Evolutionary conservation across 768 basidiomycete genomes (phyloP).

Genomic region (Piloderma croceum): DNA sequence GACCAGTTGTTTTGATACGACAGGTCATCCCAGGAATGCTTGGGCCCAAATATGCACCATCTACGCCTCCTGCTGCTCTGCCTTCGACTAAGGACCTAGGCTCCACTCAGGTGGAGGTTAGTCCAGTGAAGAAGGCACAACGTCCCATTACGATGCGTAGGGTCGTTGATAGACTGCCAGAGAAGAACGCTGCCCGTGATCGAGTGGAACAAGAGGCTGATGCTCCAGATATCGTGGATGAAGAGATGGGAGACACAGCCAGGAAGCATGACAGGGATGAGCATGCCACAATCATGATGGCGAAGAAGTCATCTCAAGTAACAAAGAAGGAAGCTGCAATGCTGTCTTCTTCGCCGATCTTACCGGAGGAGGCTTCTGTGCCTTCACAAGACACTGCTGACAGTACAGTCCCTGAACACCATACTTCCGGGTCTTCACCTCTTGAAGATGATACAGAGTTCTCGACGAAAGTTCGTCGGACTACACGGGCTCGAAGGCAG

Average conservation of each 20-base stretch:
- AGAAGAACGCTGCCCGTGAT: too few species aligned
- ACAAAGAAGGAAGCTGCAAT: slow-evolving; percentile 23
- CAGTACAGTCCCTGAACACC: slow-evolving; percentile 10
- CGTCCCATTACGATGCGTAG: slow-evolving; percentile 37
- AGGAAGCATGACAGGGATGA: too few species aligned
- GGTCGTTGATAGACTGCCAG: slow-evolving; percentile 33
- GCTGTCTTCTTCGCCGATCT: slow-evolving; percentile 25
- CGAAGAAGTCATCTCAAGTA: too few species aligned
- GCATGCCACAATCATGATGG: too few species aligned
- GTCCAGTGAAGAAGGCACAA: slow-evolving; percentile 16
- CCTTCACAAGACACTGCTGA: slow-evolving; percentile 16
- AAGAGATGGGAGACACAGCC: too few species aligned
- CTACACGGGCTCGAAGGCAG: slow-evolving; percentile 44
- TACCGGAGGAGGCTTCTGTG: slow-evolving; percentile 11
- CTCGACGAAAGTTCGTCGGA: slow-evolving; percentile 36
- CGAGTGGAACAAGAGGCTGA: too few species aligned
- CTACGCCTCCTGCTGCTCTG: slow-evolving; percentile 7
- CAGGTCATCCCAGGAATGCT: slow-evolving; percentile 34
- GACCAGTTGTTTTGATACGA: slow-evolving; percentile 27
- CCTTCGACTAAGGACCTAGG: slow-evolving; percentile 1
- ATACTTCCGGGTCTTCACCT: slow-evolving; percentile 4
- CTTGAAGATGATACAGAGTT: background rate
- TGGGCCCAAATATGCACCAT: slow-evolving; percentile 18
- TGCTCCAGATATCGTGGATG: too few species aligned
- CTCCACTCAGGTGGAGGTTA: slow-evolving; percentile 10